Evolutionary conservation across 108 stramenopile genomes (phyloP).

Genomic region (Parietichytrium sp.): DNA sequence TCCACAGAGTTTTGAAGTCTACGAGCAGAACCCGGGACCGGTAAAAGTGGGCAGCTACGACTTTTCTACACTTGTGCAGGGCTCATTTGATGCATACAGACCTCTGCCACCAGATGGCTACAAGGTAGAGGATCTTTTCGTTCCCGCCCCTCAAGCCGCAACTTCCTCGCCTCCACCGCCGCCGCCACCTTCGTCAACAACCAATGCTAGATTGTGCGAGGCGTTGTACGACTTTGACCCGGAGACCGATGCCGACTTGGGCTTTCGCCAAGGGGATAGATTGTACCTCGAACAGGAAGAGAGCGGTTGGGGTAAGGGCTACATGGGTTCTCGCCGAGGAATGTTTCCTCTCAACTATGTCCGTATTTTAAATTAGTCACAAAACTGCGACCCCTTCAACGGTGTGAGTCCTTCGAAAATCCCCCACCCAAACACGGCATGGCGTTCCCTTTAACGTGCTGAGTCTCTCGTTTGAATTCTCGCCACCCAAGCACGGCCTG

Average conservation of each 20-base stretch:
- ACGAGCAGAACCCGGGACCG: constrained; percentile 20
- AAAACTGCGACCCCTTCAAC: too few species aligned
- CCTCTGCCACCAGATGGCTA: background rate
- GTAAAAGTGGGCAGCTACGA: background rate
- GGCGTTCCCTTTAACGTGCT: too few species aligned
- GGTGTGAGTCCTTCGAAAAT: too few species aligned
- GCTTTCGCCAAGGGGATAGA: background rate
- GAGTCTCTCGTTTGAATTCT: too few species aligned
- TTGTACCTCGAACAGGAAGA: background rate
- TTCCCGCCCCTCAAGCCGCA: background rate
- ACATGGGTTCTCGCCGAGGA: background rate
- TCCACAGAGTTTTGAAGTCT: background rate
- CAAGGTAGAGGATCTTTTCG: background rate
- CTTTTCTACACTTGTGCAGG: background rate
- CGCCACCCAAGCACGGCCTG: too few species aligned
- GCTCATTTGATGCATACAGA: background rate
- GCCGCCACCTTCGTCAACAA: constrained; percentile 1
- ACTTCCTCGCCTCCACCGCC: background rate
- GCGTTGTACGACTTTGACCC: constrained; percentile 3
- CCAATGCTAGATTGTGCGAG: background rate
- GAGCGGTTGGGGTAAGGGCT: background rate
- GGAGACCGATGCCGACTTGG: background rate
- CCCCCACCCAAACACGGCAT: too few species aligned
- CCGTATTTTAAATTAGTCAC: too few species aligned
- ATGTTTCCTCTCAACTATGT: background rate